These are phyloP conservation scores for Colletotrichum sp. DNA, from an alignment of 2,329 filamentous ascomycete species.

Conservation along the genomic window DNA sequence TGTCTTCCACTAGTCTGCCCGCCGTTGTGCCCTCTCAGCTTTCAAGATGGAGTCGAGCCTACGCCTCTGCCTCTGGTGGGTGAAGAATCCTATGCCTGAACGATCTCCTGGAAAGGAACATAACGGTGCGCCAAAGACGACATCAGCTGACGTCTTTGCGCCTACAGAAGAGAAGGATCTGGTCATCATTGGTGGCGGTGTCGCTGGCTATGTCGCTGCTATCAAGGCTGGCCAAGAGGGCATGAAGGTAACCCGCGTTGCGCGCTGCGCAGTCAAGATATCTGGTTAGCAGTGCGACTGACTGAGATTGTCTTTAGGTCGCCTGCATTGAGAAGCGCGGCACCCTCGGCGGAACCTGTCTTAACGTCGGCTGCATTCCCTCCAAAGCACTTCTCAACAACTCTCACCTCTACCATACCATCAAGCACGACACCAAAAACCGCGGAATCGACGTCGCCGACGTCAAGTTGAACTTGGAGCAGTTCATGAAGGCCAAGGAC, in stretches of 20 bases:
- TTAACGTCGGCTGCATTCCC: slow-evolving; percentile 99
- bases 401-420: slow-evolving; percentile 96
- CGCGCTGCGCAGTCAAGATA: background rate
- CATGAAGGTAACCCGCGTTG: slow-evolving; percentile 73
- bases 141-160: slow-evolving; percentile 22
- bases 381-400: slow-evolving; percentile 99
- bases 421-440: slow-evolving; percentile 95
- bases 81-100: slow-evolving; percentile 23
- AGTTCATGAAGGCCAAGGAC: slow-evolving; percentile 99
- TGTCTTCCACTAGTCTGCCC: slow-evolving; percentile 46
- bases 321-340: slow-evolving; percentile 99
- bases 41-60: slow-evolving; percentile 61
- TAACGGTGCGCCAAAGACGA: background rate
- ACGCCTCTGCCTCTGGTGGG: slow-evolving; percentile 63
- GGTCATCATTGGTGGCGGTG: slow-evolving; percentile 96
- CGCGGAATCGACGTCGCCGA: slow-evolving; percentile 97
- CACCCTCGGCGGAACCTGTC: slow-evolving; percentile 90
- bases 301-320: slow-evolving; percentile 62
- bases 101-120: background rate
- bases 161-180: slow-evolving; percentile 90
- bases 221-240: slow-evolving; percentile 99
- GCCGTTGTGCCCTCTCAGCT: slow-evolving; percentile 48
- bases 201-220: slow-evolving; percentile 97
- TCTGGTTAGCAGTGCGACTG: background rate
- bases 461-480: slow-evolving; percentile 91